Base-by-base conservation (phyloP, 176 grass and related monocot genomes). In the Aegilops longissima region DNA sequence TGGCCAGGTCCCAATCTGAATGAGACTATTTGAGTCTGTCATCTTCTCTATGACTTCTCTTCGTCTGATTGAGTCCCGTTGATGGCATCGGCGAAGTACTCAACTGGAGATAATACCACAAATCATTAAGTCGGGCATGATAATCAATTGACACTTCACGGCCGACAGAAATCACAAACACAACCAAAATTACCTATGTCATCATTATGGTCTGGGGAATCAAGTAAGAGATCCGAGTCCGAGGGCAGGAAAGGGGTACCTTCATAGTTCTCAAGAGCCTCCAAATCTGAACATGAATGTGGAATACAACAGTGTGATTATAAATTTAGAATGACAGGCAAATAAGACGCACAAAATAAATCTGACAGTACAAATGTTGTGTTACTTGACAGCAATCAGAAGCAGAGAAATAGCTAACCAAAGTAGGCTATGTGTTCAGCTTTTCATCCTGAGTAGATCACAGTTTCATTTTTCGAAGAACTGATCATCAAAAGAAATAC, bases 241-340 rank as follows among this genome's bases (percentile, higher is more conserved):
- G 93, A 94, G 62, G 93, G 90, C 81, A 98, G 90, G 86, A 98
- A 98, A 59, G 93, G 96, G 65, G 93, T 92, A 65, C 96, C 96
- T 1, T 80, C 83, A 31, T 98, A 95, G 81, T 98, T 93, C 81
- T 95, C 96, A 29, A 98, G 83, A 49, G 82, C 93, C 80, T 90
- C 96, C 85, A 98, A 85, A 72, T 98, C 96, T 98, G 85, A 64
- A 64, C 66, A 73, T 63, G 4, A 80, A 51, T 51, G 27, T 30
- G 73, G 24, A 76, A 86, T 65, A 69, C 34, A 68, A 10, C 42
- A 88, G 21, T 62, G 49, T 74, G 52, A 76, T 81, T 58, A 77
- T 35, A 27, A 63, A 39, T 59, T 59, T 59, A 59, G 54, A 59
- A 12, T n/a, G 51, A 54, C 51, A 6, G 16, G 18, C 73, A 76